These are phyloP conservation scores for Larix kaempferi DNA, from an alignment of 75 land plant genomes.

Conservation along the genomic window DNA sequence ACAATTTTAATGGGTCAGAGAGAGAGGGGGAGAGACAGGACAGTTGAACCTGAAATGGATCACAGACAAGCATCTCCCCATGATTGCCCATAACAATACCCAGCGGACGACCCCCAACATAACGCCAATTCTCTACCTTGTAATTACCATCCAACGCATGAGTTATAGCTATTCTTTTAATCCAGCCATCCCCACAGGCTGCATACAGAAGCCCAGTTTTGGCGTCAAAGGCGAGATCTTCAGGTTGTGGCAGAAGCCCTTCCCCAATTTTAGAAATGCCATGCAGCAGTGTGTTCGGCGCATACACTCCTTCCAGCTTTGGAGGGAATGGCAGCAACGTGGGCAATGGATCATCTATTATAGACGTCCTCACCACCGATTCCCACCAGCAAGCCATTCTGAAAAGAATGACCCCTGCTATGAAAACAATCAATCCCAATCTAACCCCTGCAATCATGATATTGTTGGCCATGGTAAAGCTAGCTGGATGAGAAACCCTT, in stretches of 20 bases:
- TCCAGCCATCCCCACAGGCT: constrained; percentile 17
- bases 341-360: constrained; percentile 29
- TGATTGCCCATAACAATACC: no score
- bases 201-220: constrained; percentile 36
- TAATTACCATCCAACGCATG: no score
- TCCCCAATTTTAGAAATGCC: constrained; percentile 28
- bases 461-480: no score
- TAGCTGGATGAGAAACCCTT: no score
- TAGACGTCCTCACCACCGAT: constrained; percentile 10
- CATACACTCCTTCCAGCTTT: constrained; percentile 6
- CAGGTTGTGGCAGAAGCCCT: constrained; percentile 43
- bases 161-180: no score
- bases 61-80: no score
- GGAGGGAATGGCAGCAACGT: constrained; percentile 20
- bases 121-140: no score
- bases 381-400: neutral
- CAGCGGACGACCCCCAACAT: no score
- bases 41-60: no score
- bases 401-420: neutral
- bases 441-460: no score
- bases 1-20: no score
- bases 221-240: constrained; percentile 64
- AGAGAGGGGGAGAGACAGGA: no score
- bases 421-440: neutral
- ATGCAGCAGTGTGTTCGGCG: constrained; percentile 19